Conservation (phyloP, 257 asterid genomes). For the Solanum bulbocastanum region DNA sequence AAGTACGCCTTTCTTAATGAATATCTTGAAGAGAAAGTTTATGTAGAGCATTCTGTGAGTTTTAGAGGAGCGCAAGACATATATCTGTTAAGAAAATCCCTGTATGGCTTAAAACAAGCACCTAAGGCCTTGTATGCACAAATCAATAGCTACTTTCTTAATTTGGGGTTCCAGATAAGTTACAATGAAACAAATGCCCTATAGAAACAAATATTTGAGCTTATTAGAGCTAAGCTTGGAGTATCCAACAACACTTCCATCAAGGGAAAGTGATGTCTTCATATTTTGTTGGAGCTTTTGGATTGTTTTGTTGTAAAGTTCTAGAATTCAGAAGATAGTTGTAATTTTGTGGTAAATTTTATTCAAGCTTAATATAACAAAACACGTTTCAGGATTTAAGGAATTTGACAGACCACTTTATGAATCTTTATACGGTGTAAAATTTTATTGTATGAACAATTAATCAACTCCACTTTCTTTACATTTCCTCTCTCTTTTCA, state of each 20-base stretch:
- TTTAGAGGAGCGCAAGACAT: too few species aligned
- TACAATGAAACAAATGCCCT: not conserved
- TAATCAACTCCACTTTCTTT: not conserved
- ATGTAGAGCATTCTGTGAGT: too few species aligned
- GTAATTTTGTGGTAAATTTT: not conserved
- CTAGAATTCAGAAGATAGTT: not conserved
- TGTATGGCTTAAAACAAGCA: not conserved
- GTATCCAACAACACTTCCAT: too few species aligned
- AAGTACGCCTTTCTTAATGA: not conserved
- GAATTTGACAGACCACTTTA: not conserved
- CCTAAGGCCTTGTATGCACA: not conserved
- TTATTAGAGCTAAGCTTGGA: too few species aligned
- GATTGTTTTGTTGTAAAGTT: not conserved
- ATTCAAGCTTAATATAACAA: not conserved
- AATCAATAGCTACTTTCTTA: not conserved
- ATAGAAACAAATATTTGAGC: too few species aligned
- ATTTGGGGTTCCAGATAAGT: not conserved
- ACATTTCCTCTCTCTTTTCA: not conserved
- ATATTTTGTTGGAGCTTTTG: not conserved
- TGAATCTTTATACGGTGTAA: not conserved
- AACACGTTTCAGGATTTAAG: not conserved
- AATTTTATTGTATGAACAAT: too few species aligned
- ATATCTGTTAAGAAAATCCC: too few species aligned
- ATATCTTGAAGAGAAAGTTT: not conserved
- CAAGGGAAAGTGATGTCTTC: too few species aligned